These are phyloP conservation scores for Dissophora globulifera DNA, from an alignment of 192 early-diverging fungal genomes.

Conservation along the genomic window DNA sequence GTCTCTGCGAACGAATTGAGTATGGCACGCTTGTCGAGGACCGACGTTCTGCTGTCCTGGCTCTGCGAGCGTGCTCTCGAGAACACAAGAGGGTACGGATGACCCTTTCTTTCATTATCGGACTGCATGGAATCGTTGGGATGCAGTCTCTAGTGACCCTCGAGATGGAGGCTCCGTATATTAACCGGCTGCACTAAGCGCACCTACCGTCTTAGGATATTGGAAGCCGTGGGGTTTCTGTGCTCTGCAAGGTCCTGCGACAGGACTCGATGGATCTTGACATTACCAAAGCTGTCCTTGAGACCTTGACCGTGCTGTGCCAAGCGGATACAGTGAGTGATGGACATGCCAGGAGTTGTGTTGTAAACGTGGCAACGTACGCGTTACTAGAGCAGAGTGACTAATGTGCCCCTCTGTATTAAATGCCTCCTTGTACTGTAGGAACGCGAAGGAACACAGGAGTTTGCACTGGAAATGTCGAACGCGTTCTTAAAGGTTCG, in stretches of 20 bases:
- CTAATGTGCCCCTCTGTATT: too few relatives aligned
- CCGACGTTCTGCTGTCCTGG: conserved; percentile 84
- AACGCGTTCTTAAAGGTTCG: conserved; percentile 22
- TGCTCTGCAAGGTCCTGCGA: conserved; percentile 79
- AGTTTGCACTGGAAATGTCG: conserved; percentile 35
- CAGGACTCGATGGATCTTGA: conserved; percentile 88
- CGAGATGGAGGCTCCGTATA: too few relatives aligned
- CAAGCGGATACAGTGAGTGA: conserved; percentile 54
- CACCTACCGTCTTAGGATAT: too few relatives aligned
- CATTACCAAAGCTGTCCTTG: conserved; percentile 85
- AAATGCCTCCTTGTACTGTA: neutral
- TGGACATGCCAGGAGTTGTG: too few relatives aligned
- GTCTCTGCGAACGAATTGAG: conserved; percentile 83
- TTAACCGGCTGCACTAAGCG: neutral
- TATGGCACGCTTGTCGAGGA: conserved; percentile 92
- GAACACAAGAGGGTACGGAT: conserved; percentile 79
- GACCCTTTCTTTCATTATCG: neutral
- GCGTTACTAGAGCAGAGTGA: too few relatives aligned
- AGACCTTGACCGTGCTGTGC: conserved; percentile 87
- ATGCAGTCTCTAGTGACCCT: too few relatives aligned
- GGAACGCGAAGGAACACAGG: conserved; percentile 31
- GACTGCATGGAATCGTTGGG: too few relatives aligned
- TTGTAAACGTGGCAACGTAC: too few relatives aligned
- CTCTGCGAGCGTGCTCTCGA: conserved; percentile 85
- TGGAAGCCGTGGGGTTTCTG: conserved; percentile 78